Evolutionary conservation across 148 eudicot genomes (phyloP).

Genomic region (Amaranthus cruentus): DNA sequence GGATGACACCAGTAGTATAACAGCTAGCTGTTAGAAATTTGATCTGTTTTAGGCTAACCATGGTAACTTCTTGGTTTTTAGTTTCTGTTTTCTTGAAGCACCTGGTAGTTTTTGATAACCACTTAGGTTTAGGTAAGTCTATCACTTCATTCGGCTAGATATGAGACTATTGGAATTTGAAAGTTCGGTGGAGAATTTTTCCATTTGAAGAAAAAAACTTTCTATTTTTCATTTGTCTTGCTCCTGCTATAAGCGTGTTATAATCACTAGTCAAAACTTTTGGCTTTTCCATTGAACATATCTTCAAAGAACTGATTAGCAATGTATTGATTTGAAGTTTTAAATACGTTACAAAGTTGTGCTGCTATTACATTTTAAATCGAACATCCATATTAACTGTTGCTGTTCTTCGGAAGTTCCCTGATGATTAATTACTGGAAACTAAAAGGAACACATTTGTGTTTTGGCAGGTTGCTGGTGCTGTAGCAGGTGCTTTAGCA

Average conservation of each 20-base stretch:
- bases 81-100: background rate
- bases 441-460: background rate
- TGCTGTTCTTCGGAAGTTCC: background rate
- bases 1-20: too few species aligned
- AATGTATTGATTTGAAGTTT: background rate
- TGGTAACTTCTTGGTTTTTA: background rate
- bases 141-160: too few species aligned
- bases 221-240: background rate
- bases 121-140: background rate
- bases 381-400: background rate
- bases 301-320: background rate
- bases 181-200: too few species aligned
- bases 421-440: background rate
- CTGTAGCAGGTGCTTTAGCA: constrained; percentile 72
- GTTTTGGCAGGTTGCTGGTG: constrained; percentile 68
- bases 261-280: background rate
- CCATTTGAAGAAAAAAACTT: background rate
- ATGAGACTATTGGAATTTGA: too few species aligned
- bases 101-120: background rate
- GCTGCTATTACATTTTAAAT: background rate
- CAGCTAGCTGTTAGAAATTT: background rate
- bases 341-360: background rate
- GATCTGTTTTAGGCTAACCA: background rate
- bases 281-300: background rate
- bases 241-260: background rate